Base-by-base conservation (phyloP, 2,329 filamentous ascomycete genomes). In the Herpotrichia juniperi region DNA sequence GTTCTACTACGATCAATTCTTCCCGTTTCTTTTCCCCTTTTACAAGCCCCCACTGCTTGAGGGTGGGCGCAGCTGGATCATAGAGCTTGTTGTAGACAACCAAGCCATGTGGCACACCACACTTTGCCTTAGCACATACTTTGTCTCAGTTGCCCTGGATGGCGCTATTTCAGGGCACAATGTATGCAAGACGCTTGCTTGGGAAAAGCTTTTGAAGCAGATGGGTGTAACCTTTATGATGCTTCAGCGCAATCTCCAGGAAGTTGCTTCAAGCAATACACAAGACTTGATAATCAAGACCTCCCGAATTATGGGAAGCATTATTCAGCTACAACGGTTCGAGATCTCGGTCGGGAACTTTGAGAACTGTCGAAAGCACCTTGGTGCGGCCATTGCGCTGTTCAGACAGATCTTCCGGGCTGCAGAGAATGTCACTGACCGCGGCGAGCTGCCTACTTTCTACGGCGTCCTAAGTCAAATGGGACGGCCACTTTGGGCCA, bases 21-120 rank as follows among this genome's bases (percentile, higher is more conserved):
- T 87, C 55, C 84, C 85, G 1, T 83, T 85, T 57, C 70, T 87
- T 1, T 87, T 84, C 62, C 85, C 86, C 1, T 83, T 86, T 63
- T 87, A 87, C 67, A 78, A 78, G 2, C 85, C 85, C 1, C 74
- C 76, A 2, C 64, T 84, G 4, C 73, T 83, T 2, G 75, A 81
- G 49, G 81, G 83, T 14, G 85, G 84, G 12, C 79, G 82, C 42
- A 79, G 81, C 22, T 88, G 85, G 85, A 21, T 62, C n/a, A 43
- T 61, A 22, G 12, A 42, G 5, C 32, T 59, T 22, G 39, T 61
- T 31, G 45, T 42, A 16, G 56, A 54, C 28, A 59, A 54, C 48
- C 54, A 32, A 10, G 46, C 59, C 19, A 54, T 52, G 1, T 53
- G 53, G 24, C 59, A 59, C 48, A 46, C 54, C 14, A 39, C 42